These are phyloP conservation scores for Rhodosporidiobolus odoratus DNA, from an alignment of 768 basidiomycete genomes.

Conservation along the genomic window DNA sequence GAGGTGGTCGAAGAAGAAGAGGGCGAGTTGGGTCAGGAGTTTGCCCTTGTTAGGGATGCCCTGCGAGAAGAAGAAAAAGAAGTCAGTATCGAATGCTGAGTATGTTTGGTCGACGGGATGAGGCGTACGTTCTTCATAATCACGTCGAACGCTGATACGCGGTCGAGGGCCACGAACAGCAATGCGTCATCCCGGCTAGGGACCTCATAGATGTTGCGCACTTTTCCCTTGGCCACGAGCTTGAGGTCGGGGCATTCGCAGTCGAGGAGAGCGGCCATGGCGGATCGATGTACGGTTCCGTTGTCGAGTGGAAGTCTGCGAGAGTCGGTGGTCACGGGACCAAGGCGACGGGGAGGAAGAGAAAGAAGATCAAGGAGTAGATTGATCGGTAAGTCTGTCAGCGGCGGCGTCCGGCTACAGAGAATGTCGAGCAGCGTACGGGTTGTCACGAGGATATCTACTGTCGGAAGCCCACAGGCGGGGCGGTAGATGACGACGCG, in stretches of 20 bases:
- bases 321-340: too few species aligned
- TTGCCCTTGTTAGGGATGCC: constrained; percentile 92
- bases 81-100: neutral
- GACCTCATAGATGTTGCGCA: constrained; percentile 87
- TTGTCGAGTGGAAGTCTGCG: too few species aligned
- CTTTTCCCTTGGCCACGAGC: constrained; percentile 84
- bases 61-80: constrained; percentile 49
- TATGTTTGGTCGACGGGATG: neutral
- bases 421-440: too few species aligned
- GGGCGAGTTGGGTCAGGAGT: constrained; percentile 78
- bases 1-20: constrained; percentile 92
- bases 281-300: neutral
- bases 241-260: constrained; percentile 38
- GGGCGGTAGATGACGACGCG: too few species aligned
- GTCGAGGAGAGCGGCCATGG: constrained; percentile 19
- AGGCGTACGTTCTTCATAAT: constrained; percentile 79
- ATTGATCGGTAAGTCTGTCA: too few species aligned
- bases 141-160: constrained; percentile 95
- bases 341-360: too few species aligned
- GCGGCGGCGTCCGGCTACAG: too few species aligned
- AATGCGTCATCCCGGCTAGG: constrained; percentile 58
- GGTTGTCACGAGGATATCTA: too few species aligned
- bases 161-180: constrained; percentile 88
- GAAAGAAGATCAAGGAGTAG: too few species aligned
- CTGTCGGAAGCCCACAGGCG: too few species aligned